Conservation (phyloP, 768 basidiomycete genomes). For the Termitomyces sp. region DNA sequence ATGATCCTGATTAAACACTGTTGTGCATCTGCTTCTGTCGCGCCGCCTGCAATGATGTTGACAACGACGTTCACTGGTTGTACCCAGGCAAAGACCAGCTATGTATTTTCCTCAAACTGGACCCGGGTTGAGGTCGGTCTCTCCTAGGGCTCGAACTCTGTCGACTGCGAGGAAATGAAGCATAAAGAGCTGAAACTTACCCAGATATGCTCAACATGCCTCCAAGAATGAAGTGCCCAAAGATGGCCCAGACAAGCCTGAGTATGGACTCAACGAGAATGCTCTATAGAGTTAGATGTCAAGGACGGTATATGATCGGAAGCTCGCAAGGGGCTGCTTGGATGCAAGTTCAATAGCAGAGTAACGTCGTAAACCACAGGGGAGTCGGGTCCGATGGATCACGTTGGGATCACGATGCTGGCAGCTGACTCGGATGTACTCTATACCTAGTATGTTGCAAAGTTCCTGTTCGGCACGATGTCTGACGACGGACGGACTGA, state of each 20-base stretch:
- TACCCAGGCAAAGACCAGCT: constrained; percentile 90
- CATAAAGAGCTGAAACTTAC: constrained; percentile 36
- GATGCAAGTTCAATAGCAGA: too few relatives aligned
- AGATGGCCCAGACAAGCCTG: constrained; percentile 87
- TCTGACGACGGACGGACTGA: too few relatives aligned
- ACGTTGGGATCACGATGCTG: too few relatives aligned
- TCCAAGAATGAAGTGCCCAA: constrained; percentile 80
- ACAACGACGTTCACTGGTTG: constrained; percentile 96
- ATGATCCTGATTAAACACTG: constrained; percentile 52
- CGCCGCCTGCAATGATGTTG: constrained; percentile 94
- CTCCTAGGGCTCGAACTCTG: constrained; percentile 91
- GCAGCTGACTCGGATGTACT: too few relatives aligned
- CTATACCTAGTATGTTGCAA: background rate
- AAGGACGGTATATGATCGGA: background rate
- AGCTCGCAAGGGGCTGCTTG: background rate
- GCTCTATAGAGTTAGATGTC: constrained; percentile 38
- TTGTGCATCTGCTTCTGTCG: constrained; percentile 94
- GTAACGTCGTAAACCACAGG: background rate
- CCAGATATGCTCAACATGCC: constrained; percentile 85
- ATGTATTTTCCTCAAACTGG: constrained; percentile 92
- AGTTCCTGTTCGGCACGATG: background rate
- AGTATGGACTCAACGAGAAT: constrained; percentile 68
- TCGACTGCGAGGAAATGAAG: background rate
- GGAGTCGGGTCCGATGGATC: too few relatives aligned
- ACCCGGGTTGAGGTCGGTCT: constrained; percentile 92